Conservation (phyloP, 441 rosid genomes). For the Erysimum cheiri region DNA sequence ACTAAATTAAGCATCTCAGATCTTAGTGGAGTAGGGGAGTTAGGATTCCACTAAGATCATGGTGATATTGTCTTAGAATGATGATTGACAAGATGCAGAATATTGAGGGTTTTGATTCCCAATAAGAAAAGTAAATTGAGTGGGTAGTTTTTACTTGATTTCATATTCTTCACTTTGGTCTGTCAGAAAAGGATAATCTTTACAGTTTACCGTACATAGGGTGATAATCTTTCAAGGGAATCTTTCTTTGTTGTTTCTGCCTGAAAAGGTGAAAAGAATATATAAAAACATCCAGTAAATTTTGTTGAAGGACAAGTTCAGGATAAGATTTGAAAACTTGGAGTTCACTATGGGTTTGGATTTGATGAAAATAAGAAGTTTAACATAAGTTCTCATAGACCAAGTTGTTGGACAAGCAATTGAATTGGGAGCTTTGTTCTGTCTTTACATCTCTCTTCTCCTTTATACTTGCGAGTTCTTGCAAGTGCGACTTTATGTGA, state of each 20-base stretch:
- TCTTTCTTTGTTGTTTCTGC: neutral
- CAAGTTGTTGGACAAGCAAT: neutral
- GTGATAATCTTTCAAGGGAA: neutral
- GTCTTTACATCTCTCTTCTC: slow-evolving; percentile 20
- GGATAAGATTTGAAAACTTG: neutral
- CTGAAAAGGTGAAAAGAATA: slow-evolving; percentile 2
- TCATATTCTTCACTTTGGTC: slow-evolving; percentile 5
- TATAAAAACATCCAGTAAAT: neutral
- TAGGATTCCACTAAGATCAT: neutral
- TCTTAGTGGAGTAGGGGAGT: slow-evolving; percentile 12
- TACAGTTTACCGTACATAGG: neutral
- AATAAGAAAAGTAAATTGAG: slow-evolving; percentile 6
- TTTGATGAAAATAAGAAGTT: neutral
- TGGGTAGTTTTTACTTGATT: slow-evolving; percentile 9
- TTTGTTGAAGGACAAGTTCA: neutral
- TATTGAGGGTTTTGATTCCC: slow-evolving; percentile 12
- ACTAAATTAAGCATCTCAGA: slow-evolving; percentile 4
- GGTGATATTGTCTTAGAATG: slow-evolving; percentile 10
- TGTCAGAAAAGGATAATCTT: neutral
- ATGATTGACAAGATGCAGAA: slow-evolving; percentile 21
- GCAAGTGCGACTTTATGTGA: slow-evolving; percentile 8
- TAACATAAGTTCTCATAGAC: neutral
- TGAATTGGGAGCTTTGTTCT: slow-evolving; percentile 1
- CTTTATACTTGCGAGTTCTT: neutral
- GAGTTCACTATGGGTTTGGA: neutral